Evolutionary conservation across 805 yeast genomes (phyloP).

Genomic region (Debaryomyces castellii): DNA sequence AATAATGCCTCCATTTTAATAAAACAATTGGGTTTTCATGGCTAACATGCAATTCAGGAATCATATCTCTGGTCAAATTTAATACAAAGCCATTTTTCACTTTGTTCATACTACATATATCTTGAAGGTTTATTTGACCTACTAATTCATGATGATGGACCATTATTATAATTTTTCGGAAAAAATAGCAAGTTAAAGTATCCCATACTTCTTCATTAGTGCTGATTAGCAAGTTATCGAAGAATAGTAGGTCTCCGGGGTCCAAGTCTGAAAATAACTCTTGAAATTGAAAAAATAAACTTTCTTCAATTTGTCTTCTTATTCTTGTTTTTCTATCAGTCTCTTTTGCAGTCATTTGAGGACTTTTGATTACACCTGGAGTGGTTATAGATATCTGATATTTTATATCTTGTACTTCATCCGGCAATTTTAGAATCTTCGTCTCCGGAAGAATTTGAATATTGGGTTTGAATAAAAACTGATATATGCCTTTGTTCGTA

Average conservation of each 20-base stretch:
- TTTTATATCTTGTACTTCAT: constrained; percentile 10
- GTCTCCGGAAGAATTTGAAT: background rate
- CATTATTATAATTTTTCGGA: constrained; percentile 28
- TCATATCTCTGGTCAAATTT: constrained; percentile 36
- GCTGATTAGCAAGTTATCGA: constrained; percentile 44
- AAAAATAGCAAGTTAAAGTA: constrained; percentile 28
- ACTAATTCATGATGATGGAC: constrained; percentile 24
- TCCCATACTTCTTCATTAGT: constrained; percentile 46
- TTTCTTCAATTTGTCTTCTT: constrained; percentile 8
- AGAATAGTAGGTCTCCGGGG: constrained; percentile 28
- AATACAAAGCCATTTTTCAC: constrained; percentile 27
- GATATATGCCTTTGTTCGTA: background rate
- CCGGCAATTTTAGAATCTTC: constrained; percentile 1
- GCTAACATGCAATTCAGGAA: constrained; percentile 45
- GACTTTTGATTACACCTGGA: constrained; percentile 13
- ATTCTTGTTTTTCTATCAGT: background rate
- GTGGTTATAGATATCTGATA: constrained; percentile 20
- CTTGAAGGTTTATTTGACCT: constrained; percentile 43
- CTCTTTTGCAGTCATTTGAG: constrained; percentile 3
- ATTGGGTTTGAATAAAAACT: background rate
- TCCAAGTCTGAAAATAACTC: constrained; percentile 5
- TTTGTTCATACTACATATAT: constrained; percentile 25
- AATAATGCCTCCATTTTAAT: constrained; percentile 42
- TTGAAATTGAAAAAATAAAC: constrained; percentile 3
- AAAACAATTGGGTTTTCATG: constrained; percentile 29